Percentiles rank a stretch among this genome's conserved stretches.
Evolutionary conservation across 768 basidiomycete genomes (phyloP).

Genomic region (Cytidiella melzeri): DNA sequence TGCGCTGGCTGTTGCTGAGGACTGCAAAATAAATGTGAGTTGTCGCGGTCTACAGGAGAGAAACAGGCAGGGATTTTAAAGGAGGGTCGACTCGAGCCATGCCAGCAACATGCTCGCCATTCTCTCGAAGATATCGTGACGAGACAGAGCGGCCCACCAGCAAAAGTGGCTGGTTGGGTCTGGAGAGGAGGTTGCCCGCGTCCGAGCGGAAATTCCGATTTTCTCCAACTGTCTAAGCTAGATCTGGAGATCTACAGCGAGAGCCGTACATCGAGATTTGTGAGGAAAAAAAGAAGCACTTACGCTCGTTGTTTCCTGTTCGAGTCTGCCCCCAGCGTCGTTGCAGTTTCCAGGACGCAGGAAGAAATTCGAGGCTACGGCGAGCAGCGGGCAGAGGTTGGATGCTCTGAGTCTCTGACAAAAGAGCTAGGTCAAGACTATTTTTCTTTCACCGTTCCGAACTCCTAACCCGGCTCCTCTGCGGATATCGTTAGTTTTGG

Average conservation of each 20-base stretch:
- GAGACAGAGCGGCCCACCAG: neutral
- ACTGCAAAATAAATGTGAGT: slow-evolving; percentile 8
- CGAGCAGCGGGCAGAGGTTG: neutral
- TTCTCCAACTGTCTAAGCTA: slow-evolving; percentile 8
- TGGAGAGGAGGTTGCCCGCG: slow-evolving; percentile 8
- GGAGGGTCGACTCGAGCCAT: neutral
- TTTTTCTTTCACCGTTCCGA: neutral
- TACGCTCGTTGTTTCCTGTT: neutral
- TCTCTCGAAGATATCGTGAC: slow-evolving; percentile 3
- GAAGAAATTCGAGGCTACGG: neutral
- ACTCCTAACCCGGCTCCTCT: neutral
- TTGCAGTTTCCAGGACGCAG: neutral
- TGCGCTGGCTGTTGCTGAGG: slow-evolving; percentile 8
- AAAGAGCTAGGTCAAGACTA: neutral
- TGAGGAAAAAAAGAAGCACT: slow-evolving; percentile 4
- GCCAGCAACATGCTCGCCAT: slow-evolving; percentile 2
- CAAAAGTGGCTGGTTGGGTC: slow-evolving; percentile 5
- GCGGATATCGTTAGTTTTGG: neutral
- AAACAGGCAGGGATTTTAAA: slow-evolving; percentile 2
- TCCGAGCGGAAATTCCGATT: slow-evolving; percentile 9
- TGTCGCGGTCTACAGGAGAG: slow-evolving; percentile 4
- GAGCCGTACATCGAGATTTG: slow-evolving; percentile 10
- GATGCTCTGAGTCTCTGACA: neutral
- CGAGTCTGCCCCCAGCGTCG: neutral
- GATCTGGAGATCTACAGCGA: slow-evolving; percentile 10